Conservation (phyloP, 2,329 filamentous ascomycete genomes). For the Aspergillus sp. region DNA sequence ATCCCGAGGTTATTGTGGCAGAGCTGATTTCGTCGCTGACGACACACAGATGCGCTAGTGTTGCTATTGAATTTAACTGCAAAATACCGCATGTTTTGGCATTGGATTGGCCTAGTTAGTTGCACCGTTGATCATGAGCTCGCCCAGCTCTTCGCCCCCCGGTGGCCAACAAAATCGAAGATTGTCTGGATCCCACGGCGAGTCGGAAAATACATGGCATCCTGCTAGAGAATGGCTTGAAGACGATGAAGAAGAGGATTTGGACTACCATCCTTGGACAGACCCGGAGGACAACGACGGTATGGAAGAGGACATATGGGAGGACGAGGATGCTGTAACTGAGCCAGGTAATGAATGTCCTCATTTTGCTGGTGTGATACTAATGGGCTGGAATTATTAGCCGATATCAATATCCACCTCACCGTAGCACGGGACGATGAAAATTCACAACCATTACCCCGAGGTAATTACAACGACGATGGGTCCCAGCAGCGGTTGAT, state of each 20-base stretch:
- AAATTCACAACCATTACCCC: neutral
- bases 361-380: no score
- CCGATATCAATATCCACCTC: constrained; percentile 22
- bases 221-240: constrained; percentile 32
- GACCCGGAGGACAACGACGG: constrained; percentile 31
- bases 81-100: no score
- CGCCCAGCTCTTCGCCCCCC: constrained; percentile 16
- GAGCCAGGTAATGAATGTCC: neutral
- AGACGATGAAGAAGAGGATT: constrained; percentile 29
- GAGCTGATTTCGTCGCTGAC: no score
- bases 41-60: no score
- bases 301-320: constrained; percentile 23
- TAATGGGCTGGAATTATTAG: no score
- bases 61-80: no score
- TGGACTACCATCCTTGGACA: constrained; percentile 40
- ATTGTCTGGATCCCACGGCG: constrained; percentile 9
- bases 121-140: constrained; percentile 20
- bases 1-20: no score
- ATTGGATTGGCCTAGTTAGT: no score
- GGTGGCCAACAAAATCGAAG: constrained; percentile 12
- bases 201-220: constrained; percentile 26
- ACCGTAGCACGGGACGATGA: neutral
- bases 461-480: neutral
- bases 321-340: neutral
- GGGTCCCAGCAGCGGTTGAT: no score